These are phyloP conservation scores for Chrysochromulina parva DNA, from an alignment of 78 protist species.

Conservation along the genomic window DNA sequence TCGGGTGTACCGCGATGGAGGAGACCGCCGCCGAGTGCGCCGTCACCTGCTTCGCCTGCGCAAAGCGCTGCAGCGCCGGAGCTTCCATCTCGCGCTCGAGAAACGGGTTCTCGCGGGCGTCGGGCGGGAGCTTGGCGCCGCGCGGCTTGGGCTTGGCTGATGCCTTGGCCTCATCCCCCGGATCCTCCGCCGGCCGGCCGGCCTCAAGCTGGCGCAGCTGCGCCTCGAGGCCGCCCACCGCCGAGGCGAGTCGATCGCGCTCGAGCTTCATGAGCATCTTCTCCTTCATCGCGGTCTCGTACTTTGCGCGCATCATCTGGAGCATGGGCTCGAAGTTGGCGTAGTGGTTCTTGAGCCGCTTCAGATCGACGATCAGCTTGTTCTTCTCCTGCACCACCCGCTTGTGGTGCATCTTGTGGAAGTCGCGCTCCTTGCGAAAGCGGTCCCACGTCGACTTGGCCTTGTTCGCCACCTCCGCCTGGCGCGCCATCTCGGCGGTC, in stretches of 20 bases:
- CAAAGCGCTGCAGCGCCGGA: constrained; percentile 9
- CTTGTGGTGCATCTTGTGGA: constrained; percentile 74
- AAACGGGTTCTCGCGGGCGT: constrained; percentile 49
- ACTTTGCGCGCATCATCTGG: constrained; percentile 48
- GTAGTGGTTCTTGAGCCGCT: constrained; percentile 62
- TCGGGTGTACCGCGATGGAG: constrained; percentile 75
- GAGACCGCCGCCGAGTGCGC: constrained; percentile 20
- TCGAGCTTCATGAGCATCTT: constrained; percentile 64
- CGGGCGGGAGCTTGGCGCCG: constrained; percentile 32
- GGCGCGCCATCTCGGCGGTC: constrained; percentile 39
- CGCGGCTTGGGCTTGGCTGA: background rate
- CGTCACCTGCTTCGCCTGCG: constrained; percentile 33
- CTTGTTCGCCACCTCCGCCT: constrained; percentile 42
- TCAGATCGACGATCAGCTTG: constrained; percentile 59
- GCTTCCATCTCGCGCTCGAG: background rate
- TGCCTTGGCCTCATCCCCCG: background rate
- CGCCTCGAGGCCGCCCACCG: constrained; percentile 31
- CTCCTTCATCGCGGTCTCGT: constrained; percentile 70
- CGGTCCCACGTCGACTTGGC: constrained; percentile 66
- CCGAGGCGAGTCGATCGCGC: constrained; percentile 36
- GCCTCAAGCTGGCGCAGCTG: background rate
- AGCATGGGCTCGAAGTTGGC: constrained; percentile 53
- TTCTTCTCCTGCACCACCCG: constrained; percentile 81
- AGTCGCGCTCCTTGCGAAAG: constrained; percentile 79
- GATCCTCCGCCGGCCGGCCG: background rate